phyloP scores from a whole-genome alignment of 1,284 basidiomycete genomes.

The Cryptococcus sp. region DNA sequence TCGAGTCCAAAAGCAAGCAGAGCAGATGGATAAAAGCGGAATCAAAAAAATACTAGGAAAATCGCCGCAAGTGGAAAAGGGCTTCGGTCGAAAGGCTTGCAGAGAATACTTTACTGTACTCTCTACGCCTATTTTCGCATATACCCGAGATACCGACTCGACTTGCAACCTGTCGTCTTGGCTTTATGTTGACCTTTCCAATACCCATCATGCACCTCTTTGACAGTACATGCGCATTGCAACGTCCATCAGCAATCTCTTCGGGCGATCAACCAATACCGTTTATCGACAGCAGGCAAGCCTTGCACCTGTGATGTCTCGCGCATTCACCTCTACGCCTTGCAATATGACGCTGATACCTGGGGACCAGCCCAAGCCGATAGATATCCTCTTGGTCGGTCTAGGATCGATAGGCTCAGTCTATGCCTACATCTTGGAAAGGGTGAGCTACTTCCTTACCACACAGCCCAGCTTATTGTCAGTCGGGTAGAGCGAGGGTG shows the following conservation, averaged over 20 bases:
- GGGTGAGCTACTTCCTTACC: conserved; percentile 18
- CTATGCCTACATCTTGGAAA: conserved; percentile 60
- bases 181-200: too few species aligned
- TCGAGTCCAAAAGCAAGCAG: too few species aligned
- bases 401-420: conserved; percentile 52
- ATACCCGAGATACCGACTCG: not conserved
- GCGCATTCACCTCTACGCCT: not conserved
- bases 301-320: not conserved
- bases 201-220: not conserved
- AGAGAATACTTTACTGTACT: not conserved
- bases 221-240: too few species aligned
- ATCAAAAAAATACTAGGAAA: too few species aligned
- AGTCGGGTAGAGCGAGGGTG: conserved; percentile 58
- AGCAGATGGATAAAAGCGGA: too few species aligned
- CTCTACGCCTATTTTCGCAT: not conserved
- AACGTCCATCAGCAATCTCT: too few species aligned
- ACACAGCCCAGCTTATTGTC: conserved; percentile 3
- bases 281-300: not conserved
- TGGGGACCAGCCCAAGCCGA: conserved; percentile 5
- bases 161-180: too few species aligned
- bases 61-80: too few species aligned
- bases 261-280: not conserved
- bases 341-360: not conserved
- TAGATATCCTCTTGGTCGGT: conserved; percentile 49
- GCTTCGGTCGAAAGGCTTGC: too few species aligned